Evolutionary conservation across 1,284 basidiomycete species (phyloP).

Genomic region (Leccinum brunneo-olivaceum): DNA sequence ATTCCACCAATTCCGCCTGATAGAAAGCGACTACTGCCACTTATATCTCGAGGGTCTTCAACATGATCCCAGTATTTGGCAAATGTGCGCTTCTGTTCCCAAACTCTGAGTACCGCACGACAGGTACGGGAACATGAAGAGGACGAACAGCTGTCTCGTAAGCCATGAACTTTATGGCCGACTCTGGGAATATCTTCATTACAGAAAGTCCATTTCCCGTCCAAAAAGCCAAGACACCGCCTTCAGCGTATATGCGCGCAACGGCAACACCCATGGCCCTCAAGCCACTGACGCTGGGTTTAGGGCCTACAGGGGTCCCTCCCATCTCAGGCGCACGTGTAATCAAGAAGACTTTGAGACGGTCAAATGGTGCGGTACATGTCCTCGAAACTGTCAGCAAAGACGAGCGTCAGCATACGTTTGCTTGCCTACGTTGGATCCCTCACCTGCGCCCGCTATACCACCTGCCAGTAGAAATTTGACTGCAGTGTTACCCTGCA

Average conservation of each 20-base stretch:
- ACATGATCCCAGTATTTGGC: constrained; percentile 90
- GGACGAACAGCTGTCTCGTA: constrained; percentile 85
- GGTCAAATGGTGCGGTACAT: constrained; percentile 96
- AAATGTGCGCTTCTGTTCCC: constrained; percentile 80
- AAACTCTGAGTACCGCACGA: constrained; percentile 16
- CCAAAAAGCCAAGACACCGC: constrained; percentile 92
- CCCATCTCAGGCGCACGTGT: constrained; percentile 72
- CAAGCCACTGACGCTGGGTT: constrained; percentile 50
- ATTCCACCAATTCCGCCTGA: constrained; percentile 96
- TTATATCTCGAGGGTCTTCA: constrained; percentile 85
- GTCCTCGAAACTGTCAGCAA: constrained; percentile 74
- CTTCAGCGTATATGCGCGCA: constrained; percentile 76
- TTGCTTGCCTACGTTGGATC: background rate
- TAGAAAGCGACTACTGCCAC: constrained; percentile 87
- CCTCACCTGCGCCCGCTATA: constrained; percentile 83
- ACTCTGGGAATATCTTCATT: constrained; percentile 94
- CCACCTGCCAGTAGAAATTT: constrained; percentile 93
- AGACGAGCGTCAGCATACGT: constrained; percentile 6
- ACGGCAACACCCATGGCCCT: constrained; percentile 72
- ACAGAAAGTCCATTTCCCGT: constrained; percentile 79
- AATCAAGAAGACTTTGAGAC: constrained; percentile 95
- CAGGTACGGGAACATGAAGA: constrained; percentile 11
- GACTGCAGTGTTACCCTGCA: constrained; percentile 71
- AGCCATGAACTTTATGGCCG: constrained; percentile 95
- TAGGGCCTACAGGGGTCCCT: constrained; percentile 41